Conservation (phyloP, 768 basidiomycete species). For the Pleurotus eryngii region DNA sequence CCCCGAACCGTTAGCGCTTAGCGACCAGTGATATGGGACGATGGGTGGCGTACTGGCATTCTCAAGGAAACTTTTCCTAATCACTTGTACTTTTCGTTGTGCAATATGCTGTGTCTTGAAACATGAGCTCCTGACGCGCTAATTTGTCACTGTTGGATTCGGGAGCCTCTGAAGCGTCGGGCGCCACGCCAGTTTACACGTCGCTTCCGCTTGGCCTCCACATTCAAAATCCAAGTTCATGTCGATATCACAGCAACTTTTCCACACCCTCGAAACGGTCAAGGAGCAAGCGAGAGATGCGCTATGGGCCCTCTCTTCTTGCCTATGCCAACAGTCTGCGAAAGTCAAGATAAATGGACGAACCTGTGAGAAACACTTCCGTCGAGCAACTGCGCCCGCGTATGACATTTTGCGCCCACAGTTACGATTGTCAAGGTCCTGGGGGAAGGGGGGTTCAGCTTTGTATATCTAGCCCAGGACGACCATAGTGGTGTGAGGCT, state of each 20-base stretch:
- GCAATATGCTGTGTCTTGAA: too few species aligned
- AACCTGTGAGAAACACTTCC: constrained; percentile 61
- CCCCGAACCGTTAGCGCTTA: too few species aligned
- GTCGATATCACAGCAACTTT: constrained; percentile 32
- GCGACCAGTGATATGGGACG: too few species aligned
- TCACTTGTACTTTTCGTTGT: too few species aligned
- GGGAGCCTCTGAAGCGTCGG: too few species aligned
- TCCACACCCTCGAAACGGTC: constrained; percentile 49
- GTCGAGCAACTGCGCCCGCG: neutral
- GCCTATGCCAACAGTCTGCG: constrained; percentile 76
- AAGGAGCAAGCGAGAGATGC: constrained; percentile 81
- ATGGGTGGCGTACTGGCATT: too few species aligned
- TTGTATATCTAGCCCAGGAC: constrained; percentile 86
- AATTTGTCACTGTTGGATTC: too few species aligned
- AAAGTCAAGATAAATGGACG: constrained; percentile 95
- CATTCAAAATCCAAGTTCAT: neutral
- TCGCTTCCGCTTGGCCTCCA: too few species aligned
- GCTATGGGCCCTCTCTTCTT: constrained; percentile 76
- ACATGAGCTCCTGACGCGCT: too few species aligned
- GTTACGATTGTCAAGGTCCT: constrained; percentile 90
- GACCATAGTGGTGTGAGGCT: constrained; percentile 74
- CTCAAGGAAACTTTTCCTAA: too few species aligned
- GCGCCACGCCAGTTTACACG: too few species aligned
- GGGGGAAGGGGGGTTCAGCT: constrained; percentile 95
- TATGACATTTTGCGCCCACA: constrained; percentile 21